These are phyloP conservation scores for Corchorus olitorius DNA, from an alignment of 345 rosid species.

Conservation along the genomic window DNA sequence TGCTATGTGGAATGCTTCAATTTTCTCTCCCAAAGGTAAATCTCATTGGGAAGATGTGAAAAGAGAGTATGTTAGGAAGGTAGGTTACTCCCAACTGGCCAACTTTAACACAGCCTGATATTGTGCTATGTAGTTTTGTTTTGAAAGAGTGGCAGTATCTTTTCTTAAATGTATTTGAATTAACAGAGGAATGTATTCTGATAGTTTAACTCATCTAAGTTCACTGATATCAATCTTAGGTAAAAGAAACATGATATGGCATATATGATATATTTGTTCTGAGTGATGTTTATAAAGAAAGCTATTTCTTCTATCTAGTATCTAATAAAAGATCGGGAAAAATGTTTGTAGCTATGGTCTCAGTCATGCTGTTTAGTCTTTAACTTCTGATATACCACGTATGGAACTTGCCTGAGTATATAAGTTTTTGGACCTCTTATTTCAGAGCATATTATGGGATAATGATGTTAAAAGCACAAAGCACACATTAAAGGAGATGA, in stretches of 20 bases:
- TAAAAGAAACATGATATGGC: neutral
- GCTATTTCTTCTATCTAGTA: neutral
- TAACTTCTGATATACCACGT: neutral
- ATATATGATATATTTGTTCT: neutral
- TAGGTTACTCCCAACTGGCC: conserved; percentile 21
- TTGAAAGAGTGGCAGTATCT: conserved; percentile 2
- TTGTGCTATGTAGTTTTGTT: conserved; percentile 3
- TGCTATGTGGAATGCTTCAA: conserved; percentile 92
- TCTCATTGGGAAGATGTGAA: conserved; percentile 75
- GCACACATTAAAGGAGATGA: conserved; percentile 80
- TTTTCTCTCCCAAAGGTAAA: conserved; percentile 78
- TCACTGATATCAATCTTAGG: neutral
- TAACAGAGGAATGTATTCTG: neutral
- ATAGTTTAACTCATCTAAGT: neutral
- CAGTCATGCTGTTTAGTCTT: conserved; percentile 3
- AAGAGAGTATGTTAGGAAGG: conserved; percentile 76
- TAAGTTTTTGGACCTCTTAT: conserved; percentile 23
- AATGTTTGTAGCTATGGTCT: conserved; percentile 8
- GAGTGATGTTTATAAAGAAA: neutral
- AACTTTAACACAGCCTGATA: neutral
- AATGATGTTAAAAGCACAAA: conserved; percentile 86
- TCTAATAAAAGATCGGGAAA: neutral
- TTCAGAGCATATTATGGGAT: conserved; percentile 91
- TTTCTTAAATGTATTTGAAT: neutral
- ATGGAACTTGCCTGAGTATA: conserved; percentile 10